Evolutionary conservation across 2,329 filamentous ascomycete species (phyloP).

Genomic region (Sordariomycetes sp.): DNA sequence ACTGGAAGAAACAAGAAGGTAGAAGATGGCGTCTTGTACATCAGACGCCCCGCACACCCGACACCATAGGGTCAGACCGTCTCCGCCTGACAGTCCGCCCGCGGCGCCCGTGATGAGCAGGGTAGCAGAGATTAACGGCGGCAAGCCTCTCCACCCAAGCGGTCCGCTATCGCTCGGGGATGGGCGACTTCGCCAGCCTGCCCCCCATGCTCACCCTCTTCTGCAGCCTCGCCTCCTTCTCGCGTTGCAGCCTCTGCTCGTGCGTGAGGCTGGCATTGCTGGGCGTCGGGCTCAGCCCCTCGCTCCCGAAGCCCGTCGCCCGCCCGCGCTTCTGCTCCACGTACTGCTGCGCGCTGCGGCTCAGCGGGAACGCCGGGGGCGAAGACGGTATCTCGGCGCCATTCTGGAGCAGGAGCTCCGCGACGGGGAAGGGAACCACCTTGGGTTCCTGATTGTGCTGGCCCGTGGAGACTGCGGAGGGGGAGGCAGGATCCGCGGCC

Average conservation of each 20-base stretch:
- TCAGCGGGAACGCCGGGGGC: constrained; percentile 72
- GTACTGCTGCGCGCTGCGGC: constrained; percentile 67
- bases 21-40: background rate
- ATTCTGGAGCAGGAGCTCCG: constrained; percentile 86
- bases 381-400: constrained; percentile 72
- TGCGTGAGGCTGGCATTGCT: constrained; percentile 12
- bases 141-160: constrained; percentile 8
- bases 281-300: constrained; percentile 32
- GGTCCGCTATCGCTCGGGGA: constrained; percentile 44
- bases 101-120: background rate
- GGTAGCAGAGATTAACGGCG: background rate
- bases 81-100: background rate
- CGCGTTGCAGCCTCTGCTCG: constrained; percentile 28
- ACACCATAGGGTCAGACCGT: background rate
- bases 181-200: constrained; percentile 51
- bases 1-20: background rate
- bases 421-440: constrained; percentile 66
- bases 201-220: constrained; percentile 72
- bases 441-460: constrained; percentile 27
- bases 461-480: constrained; percentile 33
- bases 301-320: constrained; percentile 29
- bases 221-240: constrained; percentile 57
- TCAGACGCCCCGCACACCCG: background rate
- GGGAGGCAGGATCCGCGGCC: constrained; percentile 79
- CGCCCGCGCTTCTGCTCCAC: constrained; percentile 62